Evolutionary conservation across 306 rosid species (phyloP).

Genomic region (Mucuna pruriens): DNA sequence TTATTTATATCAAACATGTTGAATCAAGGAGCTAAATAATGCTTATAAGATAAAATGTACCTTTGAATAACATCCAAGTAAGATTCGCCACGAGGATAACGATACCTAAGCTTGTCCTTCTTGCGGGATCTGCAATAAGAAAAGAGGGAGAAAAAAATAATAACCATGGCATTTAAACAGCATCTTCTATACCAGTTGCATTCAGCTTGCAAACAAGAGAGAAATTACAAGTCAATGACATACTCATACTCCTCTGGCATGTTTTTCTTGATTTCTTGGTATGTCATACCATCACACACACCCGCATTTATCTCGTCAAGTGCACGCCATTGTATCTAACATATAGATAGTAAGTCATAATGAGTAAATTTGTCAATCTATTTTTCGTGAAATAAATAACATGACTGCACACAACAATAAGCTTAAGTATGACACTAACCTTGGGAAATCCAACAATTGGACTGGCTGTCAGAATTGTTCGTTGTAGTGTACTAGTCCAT

Average conservation of each 20-base stretch:
- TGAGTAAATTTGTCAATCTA: background rate
- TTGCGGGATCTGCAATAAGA: constrained; percentile 71
- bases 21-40: constrained; percentile 1
- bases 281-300: constrained; percentile 96
- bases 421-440: constrained; percentile 56
- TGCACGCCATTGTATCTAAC: constrained; percentile 99
- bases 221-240: constrained; percentile 47
- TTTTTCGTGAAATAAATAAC: constrained; percentile 21
- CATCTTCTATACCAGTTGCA: constrained; percentile 14
- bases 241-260: constrained; percentile 98
- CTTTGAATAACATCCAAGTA: constrained; percentile 98
- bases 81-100: constrained; percentile 99
- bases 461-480: constrained; percentile 89
- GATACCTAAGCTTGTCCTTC: constrained; percentile 95
- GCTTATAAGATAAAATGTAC: constrained; percentile 37
- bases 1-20: constrained; percentile 32
- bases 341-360: constrained; percentile 18
- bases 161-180: constrained; percentile 22
- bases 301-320: constrained; percentile 94
- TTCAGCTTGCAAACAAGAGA: constrained; percentile 35
- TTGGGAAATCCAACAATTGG: constrained; percentile 92
- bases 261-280: constrained; percentile 93
- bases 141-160: background rate
- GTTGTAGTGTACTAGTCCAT: constrained; percentile 98
- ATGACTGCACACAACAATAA: constrained; percentile 33